Evolutionary conservation across 768 basidiomycete species (phyloP), one percentile per base, ranked within the genome.

Genomic region (Agaricus sinodeliciosus): DNA sequence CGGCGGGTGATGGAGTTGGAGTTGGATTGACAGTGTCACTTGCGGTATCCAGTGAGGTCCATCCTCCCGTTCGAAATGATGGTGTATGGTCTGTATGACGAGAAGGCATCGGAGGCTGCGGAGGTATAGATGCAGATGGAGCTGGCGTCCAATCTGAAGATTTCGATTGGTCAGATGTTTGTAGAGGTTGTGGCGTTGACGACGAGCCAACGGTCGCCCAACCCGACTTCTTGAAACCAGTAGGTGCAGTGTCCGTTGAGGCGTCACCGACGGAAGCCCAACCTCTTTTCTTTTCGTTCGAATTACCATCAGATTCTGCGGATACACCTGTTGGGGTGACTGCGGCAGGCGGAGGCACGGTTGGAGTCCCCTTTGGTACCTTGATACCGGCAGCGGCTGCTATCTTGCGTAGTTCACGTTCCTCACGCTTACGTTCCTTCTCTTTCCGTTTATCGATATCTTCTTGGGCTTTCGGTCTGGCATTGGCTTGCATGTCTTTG

Each of bases 401-500:
- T 27, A 91, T 81, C 66, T 90, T 90, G 52, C 87, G 74, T 22
- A 92, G 73, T 60, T 91, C 88, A 65, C 86, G 90, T 65, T 91
- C 89, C 66, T 93, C 90, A 36, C 89, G 76, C 64, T 83, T 88
- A 4, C 86, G 78, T 63, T 93, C 90, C 67, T 92, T 91, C 69
- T 91, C 90, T 61, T 87, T 88, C 46, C 85, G 79, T 60, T 77
- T 85, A 56, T 88, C 85, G 13, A 82, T 58, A 49, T 88, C 88
- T 53, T 80, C 85, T 59, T 80, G 73, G 13, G 77, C 76, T 50
- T 81, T 80, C n/a, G 81, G 68, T 9, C 85, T 82, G 46, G 79
- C 79, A 46, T 82, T 82, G 26, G 82, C 80, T 69, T 90, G 86
- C 87, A 91, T 87, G 59, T 91, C 89, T 59, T 72, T 84, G 64